Evolutionary conservation across 129 eudicot genomes (phyloP).

Genomic region (Escallonia herrerae): DNA sequence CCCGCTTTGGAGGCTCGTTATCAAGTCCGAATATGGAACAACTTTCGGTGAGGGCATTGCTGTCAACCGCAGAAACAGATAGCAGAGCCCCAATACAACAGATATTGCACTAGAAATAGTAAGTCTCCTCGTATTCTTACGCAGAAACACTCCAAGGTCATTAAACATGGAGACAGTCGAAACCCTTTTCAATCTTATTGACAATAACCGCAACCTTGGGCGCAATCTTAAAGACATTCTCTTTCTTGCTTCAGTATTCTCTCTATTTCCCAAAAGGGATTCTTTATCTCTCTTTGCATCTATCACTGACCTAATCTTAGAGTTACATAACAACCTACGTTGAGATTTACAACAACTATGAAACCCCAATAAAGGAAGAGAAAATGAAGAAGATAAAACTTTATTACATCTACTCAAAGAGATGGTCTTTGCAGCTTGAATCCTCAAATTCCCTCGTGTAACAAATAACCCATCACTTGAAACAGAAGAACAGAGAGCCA

Average conservation of each 20-base stretch:
- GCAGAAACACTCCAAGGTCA: constrained; percentile 39
- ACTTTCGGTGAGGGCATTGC: constrained; percentile 65
- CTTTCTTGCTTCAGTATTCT: constrained; percentile 21
- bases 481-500: constrained; percentile 60
- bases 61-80: constrained; percentile 36
- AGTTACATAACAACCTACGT: constrained; percentile 22
- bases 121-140: constrained; percentile 56
- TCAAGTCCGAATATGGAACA: constrained; percentile 85
- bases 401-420: constrained; percentile 27
- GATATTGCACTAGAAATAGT: constrained; percentile 47
- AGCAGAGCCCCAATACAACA: constrained; percentile 71
- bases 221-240: constrained; percentile 64
- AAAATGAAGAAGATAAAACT: constrained; percentile 33
- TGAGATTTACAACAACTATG: constrained; percentile 20
- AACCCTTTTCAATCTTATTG: constrained; percentile 44
- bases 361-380: constrained; percentile 30
- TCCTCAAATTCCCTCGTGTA: constrained; percentile 27
- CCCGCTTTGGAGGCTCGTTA: constrained; percentile 58
- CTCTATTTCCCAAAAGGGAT: constrained; percentile 31
- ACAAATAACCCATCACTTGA: constrained; percentile 38
- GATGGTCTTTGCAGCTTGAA: constrained; percentile 26
- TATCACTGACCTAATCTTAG: constrained; percentile 21
- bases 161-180: constrained; percentile 43
- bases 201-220: constrained; percentile 61
- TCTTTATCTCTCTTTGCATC: constrained; percentile 30